phyloP scores from a whole-genome alignment of 1,284 basidiomycete species.

The Flammula alnicola region DNA sequence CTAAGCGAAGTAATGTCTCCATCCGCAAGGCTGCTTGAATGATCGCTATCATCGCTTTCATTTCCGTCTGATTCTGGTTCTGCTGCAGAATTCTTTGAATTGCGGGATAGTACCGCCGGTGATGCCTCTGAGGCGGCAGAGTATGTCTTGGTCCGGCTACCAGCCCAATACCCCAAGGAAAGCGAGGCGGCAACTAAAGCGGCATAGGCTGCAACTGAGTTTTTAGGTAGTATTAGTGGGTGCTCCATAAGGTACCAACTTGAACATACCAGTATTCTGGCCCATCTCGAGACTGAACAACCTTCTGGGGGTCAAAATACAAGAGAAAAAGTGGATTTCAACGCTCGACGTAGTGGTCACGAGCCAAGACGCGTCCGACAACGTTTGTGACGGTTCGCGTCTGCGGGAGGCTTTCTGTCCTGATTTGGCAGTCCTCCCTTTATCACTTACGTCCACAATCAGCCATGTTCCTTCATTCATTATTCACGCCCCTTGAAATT shows the following conservation, averaged over 20 bases:
- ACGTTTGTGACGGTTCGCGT: no score
- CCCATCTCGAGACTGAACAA: constrained; percentile 16
- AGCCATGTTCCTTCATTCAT: no score
- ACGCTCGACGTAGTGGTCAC: no score
- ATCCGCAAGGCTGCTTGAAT: constrained; percentile 24
- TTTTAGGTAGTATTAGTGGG: constrained; percentile 5
- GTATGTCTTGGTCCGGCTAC: constrained; percentile 24
- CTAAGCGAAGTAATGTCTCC: constrained; percentile 44
- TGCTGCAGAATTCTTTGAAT: constrained; percentile 11
- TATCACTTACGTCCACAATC: no score
- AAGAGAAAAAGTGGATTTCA: no score
- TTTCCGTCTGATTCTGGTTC: constrained; percentile 25
- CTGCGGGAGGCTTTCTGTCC: no score
- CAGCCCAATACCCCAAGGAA: constrained; percentile 38
- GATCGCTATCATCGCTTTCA: constrained; percentile 25
- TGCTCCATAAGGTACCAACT: background rate
- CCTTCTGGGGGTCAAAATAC: background rate
- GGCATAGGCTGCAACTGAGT: constrained; percentile 22
- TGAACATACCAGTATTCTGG: constrained; percentile 17
- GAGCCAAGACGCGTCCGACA: no score
- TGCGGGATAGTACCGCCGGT: constrained; percentile 9
- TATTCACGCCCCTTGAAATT: no score
- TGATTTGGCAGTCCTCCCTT: no score
- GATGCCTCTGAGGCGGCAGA: constrained; percentile 1
- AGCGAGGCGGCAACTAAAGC: constrained; percentile 32